These are phyloP conservation scores for Aspergillus fijiensis DNA, from an alignment of 2,329 filamentous ascomycete genomes.

Conservation along the genomic window DNA sequence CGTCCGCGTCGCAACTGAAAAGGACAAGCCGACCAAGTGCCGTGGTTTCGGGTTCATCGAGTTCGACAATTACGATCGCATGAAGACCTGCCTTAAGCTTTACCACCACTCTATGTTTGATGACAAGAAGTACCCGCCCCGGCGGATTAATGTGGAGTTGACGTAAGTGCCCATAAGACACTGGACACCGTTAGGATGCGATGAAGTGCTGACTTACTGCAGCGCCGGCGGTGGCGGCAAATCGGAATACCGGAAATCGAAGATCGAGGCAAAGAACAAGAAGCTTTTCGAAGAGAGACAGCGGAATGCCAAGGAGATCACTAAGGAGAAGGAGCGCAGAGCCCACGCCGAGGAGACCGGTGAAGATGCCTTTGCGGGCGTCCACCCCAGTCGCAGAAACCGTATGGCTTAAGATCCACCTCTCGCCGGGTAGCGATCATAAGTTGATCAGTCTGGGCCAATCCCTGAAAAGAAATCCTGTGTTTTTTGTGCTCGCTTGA, in stretches of 20 bases:
- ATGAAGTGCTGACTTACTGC: constrained; percentile 2
- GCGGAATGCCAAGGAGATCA: constrained; percentile 50
- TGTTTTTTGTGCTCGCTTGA: constrained; percentile 9
- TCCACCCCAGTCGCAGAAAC: constrained; percentile 48
- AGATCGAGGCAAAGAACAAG: constrained; percentile 81
- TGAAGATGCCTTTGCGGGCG: constrained; percentile 33
- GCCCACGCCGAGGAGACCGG: constrained; percentile 16
- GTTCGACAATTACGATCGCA: constrained; percentile 79
- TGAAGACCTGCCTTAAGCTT: constrained; percentile 88
- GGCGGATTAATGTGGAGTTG: constrained; percentile 89
- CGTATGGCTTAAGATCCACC: constrained; percentile 29
- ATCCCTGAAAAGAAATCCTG: neutral
- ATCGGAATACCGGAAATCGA: constrained; percentile 67
- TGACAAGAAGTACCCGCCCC: constrained; percentile 53
- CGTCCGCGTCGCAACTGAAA: constrained; percentile 72
- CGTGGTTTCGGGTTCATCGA: constrained; percentile 86
- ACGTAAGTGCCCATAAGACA: constrained; percentile 58
- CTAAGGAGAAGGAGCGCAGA: constrained; percentile 45
- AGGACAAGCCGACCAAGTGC: constrained; percentile 60
- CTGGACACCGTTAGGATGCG: neutral
- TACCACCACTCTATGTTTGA: constrained; percentile 84
- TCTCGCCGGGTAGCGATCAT: neutral
- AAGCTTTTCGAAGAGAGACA: constrained; percentile 72
- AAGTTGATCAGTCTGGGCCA: neutral
- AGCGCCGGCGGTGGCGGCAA: constrained; percentile 83